A percentile compares a stretch with the other conserved stretches of the same genome.
These are phyloP conservation scores for Rhodofomes roseus DNA, from an alignment of 1,284 basidiomycete species.

Conservation along the genomic window DNA sequence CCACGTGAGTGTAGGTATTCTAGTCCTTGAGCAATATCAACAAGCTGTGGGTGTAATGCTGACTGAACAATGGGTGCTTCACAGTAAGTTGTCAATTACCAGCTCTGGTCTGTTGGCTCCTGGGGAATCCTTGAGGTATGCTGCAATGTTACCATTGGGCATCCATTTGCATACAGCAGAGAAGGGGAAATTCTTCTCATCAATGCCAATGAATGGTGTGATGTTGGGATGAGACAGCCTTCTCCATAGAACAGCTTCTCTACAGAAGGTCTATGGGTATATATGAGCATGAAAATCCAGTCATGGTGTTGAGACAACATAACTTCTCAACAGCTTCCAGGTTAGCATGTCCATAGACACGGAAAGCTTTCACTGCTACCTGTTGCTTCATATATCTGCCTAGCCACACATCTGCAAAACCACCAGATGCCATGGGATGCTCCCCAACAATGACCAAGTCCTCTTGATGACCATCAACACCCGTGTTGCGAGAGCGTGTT, in stretches of 20 bases:
- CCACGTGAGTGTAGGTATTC: conserved; percentile 8
- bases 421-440: conserved; percentile 3
- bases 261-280: neutral
- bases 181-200: neutral
- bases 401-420: conserved; percentile 13
- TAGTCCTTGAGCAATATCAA: conserved; percentile 7
- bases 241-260: conserved; percentile 9
- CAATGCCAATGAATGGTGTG: conserved; percentile 10
- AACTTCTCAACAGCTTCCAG: neutral
- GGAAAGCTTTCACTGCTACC: conserved; percentile 12
- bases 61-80: neutral
- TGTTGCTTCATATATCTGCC: conserved; percentile 3
- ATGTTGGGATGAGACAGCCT: conserved; percentile 10
- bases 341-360: conserved; percentile 2
- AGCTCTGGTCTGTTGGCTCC: neutral
- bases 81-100: neutral
- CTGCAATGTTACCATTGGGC: conserved; percentile 4
- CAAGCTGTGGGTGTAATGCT: neutral
- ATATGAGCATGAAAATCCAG: neutral
- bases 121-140: conserved; percentile 1
- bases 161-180: conserved; percentile 5
- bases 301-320: neutral
- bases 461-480: too few relatives aligned
- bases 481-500: too few relatives aligned
- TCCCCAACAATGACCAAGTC: neutral